phyloP scores from a whole-genome alignment of 768 basidiomycete genomes.

The Macrolepiota albuminosa region DNA sequence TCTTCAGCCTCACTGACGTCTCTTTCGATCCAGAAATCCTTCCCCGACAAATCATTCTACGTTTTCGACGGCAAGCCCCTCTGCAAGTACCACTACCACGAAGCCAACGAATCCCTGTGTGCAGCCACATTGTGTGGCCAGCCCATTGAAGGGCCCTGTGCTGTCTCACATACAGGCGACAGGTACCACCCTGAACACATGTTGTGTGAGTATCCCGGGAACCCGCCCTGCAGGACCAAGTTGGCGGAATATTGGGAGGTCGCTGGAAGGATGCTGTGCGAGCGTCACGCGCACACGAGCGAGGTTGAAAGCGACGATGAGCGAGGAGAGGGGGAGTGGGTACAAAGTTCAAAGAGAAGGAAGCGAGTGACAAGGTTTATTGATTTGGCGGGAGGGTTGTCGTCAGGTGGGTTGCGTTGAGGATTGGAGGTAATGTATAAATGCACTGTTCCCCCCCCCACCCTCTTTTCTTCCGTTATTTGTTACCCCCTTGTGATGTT shows the following conservation, averaged over 20 bases:
- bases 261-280: slow-evolving; percentile 81
- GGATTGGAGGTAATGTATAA: not conserved
- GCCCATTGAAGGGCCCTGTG: slow-evolving; percentile 92
- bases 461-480: not conserved
- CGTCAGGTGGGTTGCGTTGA: slow-evolving; percentile 3
- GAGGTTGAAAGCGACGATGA: slow-evolving; percentile 22
- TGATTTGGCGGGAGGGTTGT: slow-evolving; percentile 45
- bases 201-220: slow-evolving; percentile 66
- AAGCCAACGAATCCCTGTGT: slow-evolving; percentile 86
- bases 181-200: slow-evolving; percentile 89
- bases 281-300: slow-evolving; percentile 59
- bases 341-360: slow-evolving; percentile 49
- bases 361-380: slow-evolving; percentile 82
- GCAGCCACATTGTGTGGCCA: slow-evolving; percentile 72
- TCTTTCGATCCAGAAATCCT: slow-evolving; percentile 58
- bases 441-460: not conserved
- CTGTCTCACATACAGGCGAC: slow-evolving; percentile 75
- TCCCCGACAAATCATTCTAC: slow-evolving; percentile 90
- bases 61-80: slow-evolving; percentile 87
- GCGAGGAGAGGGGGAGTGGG: slow-evolving; percentile 26
- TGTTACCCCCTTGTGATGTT: not conserved
- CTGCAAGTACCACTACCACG: slow-evolving; percentile 92
- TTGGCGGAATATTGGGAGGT: slow-evolving; percentile 89
- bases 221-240: slow-evolving; percentile 44
- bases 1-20: not conserved